A percentile compares a stretch with the other conserved stretches of the same genome.
These are phyloP conservation scores for Nakazawaea sp. DNA, from an alignment of 805 yeast species.

Conservation along the genomic window DNA sequence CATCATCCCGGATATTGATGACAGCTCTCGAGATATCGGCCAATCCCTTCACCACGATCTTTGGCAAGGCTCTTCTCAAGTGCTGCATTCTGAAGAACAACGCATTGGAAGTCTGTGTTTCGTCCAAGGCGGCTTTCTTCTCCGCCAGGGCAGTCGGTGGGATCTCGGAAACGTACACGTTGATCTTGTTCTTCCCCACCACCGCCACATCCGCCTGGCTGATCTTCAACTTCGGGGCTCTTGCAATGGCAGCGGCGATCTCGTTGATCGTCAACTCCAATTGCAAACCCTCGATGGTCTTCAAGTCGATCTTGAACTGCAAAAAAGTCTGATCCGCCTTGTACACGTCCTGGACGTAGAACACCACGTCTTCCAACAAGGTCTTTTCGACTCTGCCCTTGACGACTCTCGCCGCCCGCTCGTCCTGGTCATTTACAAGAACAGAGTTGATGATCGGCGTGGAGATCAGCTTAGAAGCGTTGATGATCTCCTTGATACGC, in stretches of 20 bases:
- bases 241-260: constrained; percentile 72
- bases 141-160: background rate
- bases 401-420: constrained; percentile 96
- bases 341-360: constrained; percentile 90
- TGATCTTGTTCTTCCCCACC: constrained; percentile 57
- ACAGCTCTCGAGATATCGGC: constrained; percentile 93
- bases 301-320: constrained; percentile 73
- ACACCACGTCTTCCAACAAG: constrained; percentile 75
- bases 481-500: constrained; percentile 97
- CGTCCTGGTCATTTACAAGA: constrained; percentile 87
- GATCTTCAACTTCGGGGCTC: constrained; percentile 88
- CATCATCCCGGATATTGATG: constrained; percentile 83
- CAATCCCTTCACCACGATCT: constrained; percentile 88
- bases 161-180: constrained; percentile 51
- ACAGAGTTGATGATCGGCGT: constrained; percentile 96
- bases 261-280: constrained; percentile 83
- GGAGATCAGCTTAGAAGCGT: constrained; percentile 90
- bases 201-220: constrained; percentile 63
- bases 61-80: constrained; percentile 76
- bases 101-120: constrained; percentile 34
- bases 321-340: constrained; percentile 70
- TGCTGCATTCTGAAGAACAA: constrained; percentile 87
- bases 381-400: constrained; percentile 97
- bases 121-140: constrained; percentile 14
- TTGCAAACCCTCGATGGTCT: constrained; percentile 83